Conservation (phyloP, 805 yeast species). For the Candida cerambycidarum region DNA sequence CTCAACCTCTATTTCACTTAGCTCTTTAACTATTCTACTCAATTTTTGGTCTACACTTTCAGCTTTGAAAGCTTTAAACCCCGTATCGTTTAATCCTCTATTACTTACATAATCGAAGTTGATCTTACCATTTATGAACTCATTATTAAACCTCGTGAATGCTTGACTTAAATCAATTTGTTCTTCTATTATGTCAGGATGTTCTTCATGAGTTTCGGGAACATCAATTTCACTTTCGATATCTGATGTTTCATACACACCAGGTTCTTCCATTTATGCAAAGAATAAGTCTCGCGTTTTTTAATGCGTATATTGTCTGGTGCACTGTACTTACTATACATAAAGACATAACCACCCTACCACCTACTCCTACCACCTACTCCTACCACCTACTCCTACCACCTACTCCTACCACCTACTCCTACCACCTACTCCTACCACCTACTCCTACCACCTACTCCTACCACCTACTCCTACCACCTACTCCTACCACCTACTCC, state of each 20-base stretch:
- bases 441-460: too few relatives aligned
- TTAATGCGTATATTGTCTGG: neutral
- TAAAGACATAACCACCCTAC: too few relatives aligned
- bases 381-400: too few relatives aligned
- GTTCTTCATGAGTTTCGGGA: conserved; percentile 1
- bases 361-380: too few relatives aligned
- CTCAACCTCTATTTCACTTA: conserved; percentile 23
- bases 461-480: too few relatives aligned
- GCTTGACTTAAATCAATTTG: conserved; percentile 11
- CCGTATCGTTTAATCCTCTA: conserved; percentile 19
- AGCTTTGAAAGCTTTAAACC: conserved; percentile 20
- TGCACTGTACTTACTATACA: too few relatives aligned
- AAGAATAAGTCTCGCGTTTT: neutral
- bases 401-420: too few relatives aligned
- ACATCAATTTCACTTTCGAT: conserved; percentile 29
- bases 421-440: too few relatives aligned
- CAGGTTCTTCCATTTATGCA: conserved; percentile 21
- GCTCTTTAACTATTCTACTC: conserved; percentile 37
- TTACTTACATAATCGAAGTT: conserved; percentile 40
- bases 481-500: too few relatives aligned
- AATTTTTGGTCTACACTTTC: conserved; percentile 42
- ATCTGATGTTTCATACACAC: conserved; percentile 50
- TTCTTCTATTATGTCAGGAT: conserved; percentile 19
- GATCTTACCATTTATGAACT: conserved; percentile 22
- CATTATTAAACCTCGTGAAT: conserved; percentile 13